Conservation (phyloP, 345 rosid species). For the Anacardium occidentale region DNA sequence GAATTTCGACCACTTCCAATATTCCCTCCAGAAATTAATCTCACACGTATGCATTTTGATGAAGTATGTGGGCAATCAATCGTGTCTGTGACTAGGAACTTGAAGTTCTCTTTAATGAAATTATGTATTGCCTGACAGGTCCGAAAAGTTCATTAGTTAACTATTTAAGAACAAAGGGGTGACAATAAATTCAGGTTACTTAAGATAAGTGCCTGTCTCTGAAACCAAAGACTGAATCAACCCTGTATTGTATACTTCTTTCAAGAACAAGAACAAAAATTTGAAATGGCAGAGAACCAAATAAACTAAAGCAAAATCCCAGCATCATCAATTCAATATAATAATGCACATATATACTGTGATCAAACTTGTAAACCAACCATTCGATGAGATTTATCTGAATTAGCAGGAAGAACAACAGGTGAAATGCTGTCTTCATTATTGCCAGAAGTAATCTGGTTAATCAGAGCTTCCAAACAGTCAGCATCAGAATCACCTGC, state of each 20-base stretch:
- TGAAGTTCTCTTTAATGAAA: slow-evolving; percentile 77
- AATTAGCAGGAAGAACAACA: slow-evolving; percentile 69
- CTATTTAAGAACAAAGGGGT: not conserved
- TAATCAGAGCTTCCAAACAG: slow-evolving; percentile 51
- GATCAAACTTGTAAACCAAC: slow-evolving; percentile 38
- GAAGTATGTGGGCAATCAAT: slow-evolving; percentile 87
- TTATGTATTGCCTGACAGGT: slow-evolving; percentile 72
- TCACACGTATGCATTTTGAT: slow-evolving; percentile 87
- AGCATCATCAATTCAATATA: slow-evolving; percentile 1
- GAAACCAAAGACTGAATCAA: not conserved
- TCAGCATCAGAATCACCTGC: slow-evolving; percentile 59
- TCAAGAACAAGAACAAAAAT: not conserved
- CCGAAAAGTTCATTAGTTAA: not conserved
- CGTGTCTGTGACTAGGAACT: slow-evolving; percentile 88
- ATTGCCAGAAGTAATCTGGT: slow-evolving; percentile 47
- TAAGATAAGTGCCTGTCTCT: not conserved
- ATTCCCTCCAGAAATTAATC: slow-evolving; percentile 56
- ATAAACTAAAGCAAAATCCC: not conserved
- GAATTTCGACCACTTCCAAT: slow-evolving; percentile 54
- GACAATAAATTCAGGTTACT: not conserved
- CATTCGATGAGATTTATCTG: slow-evolving; percentile 86
- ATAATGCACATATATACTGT: not conserved
- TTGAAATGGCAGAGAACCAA: not conserved
- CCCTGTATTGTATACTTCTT: not conserved
- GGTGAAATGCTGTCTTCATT: slow-evolving; percentile 50